Evolutionary conservation across 2,329 filamentous ascomycete species (phyloP), one percentile per base, ranked within the genome.

Genomic region (Colletotrichum echinochloae): DNA sequence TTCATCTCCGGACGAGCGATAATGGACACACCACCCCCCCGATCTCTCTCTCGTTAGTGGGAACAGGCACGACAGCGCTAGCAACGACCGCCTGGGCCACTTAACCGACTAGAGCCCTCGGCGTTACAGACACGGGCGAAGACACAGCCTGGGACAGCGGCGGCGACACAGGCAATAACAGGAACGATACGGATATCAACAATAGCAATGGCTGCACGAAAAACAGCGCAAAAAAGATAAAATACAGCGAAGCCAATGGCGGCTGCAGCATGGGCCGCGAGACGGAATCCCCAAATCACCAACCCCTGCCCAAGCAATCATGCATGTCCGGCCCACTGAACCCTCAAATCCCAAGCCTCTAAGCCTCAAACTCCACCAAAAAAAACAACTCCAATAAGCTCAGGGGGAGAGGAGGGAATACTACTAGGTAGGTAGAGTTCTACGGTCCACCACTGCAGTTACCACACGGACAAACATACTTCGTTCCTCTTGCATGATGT

Each of bases 1-100:
- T 62, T 70, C 67, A 66, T 70, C 64, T 70, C 67, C 57, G 67
- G 67, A 44, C 63, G 57, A 61, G 57, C 63, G 54, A 67, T 52
- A 57, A 52, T 70, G 51, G 67, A 59, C 57, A 62, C 63, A 62
- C 44, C 63, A 11, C 16, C 11, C 39, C 37, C 14, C 37, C 37
- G 66, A 70, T 66, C 66, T 33, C 30, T 33, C 30, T 11, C 11
- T 70, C 55, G 41, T 37, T 61, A 51, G 63, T 56, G 67, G 49
- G 14, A 61, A 20, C 28, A 52, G 12, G 49, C 30, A 51, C 28
- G 28, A 57, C 56, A 64, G 66, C 44, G 48, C 62, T 44, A 60
- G 37, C 51, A 41, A n/a, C 7, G 20, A 12, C 28, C 16, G 28
- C 9, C 12, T 33, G 49, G 28, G 26, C n/a, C 44, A 16, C 26